Percentiles rank a stretch among this genome's conserved stretches.
These are phyloP conservation scores for Angomonas deanei DNA, from an alignment of 208 protist genomes.

Conservation along the genomic window DNA sequence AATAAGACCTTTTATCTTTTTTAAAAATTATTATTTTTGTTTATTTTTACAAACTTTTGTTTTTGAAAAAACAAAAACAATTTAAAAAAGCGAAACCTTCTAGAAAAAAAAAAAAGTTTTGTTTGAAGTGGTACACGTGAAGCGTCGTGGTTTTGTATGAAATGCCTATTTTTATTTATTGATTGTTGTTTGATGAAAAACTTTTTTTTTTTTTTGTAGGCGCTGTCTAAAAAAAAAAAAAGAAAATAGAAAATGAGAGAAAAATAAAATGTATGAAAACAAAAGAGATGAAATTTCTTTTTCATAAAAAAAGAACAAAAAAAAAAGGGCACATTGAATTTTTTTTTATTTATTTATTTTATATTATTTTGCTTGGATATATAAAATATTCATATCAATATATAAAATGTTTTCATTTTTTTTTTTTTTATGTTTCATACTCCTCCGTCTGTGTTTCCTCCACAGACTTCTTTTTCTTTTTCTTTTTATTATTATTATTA, in stretches of 20 bases:
- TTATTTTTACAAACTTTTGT: not conserved
- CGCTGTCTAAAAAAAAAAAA: not conserved
- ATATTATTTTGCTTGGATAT: not conserved
- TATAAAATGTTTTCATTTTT: not conserved
- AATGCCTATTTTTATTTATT: too few relatives aligned
- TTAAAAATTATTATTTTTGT: not conserved
- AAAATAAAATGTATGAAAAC: not conserved
- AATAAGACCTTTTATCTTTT: not conserved
- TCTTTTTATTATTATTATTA: not conserved
- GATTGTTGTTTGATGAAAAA: too few relatives aligned
- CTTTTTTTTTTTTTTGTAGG: too few relatives aligned
- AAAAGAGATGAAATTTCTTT: not conserved
- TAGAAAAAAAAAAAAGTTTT: conserved; percentile 1
- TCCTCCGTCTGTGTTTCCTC: not conserved
- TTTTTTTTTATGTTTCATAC: conserved; percentile 5
- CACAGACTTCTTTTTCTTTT: not conserved
- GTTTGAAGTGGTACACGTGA: not conserved
- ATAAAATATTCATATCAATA: not conserved
- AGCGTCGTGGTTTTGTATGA: not conserved
- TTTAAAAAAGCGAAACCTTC: not conserved
- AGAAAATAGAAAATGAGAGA: not conserved
- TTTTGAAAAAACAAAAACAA: conserved; percentile 1
- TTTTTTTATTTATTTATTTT: not conserved
- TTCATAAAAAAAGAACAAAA: conserved; percentile 1
- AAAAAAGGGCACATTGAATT: not conserved